Base-by-base conservation (phyloP, 1,284 basidiomycete genomes). In the Omphalotus olearius region DNA sequence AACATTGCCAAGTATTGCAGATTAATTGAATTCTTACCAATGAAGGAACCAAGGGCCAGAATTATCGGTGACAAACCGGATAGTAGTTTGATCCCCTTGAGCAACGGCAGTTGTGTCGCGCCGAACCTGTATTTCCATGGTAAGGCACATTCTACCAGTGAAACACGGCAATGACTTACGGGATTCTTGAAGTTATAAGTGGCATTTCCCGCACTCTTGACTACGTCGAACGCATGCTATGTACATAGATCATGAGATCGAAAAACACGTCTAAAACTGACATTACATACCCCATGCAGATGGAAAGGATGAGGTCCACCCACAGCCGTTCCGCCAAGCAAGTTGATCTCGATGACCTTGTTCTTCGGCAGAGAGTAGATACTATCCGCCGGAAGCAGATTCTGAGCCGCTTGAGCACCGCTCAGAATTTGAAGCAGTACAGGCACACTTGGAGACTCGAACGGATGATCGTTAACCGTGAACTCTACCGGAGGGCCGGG, bases 361-460 rank as follows among this genome's bases (percentile, higher is more conserved):
- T 78, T 74, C 7, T 57, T 61, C 1, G 73, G 73, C n/a, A 82
- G 59, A 17, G 63, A 61, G 52, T 74, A 77, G 3, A 80, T 67
- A 20, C 66, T 71, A 7, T 72, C 76, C 2, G 52, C 47, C 1
- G 78, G 77, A 20, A 79, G 66, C 20, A 81, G 64, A n/a, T 72
- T 65, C 11, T 66, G 60, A 14, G 75, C 69, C 36, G 68, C 65
- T 42, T 62, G 61, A 6, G 71, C 65, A 4, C 79, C 78, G 48
- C 73, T 78, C 33, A 81, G 59, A 42, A 82, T 73, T 53, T 81
- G 79, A 28, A 82, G 67, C 30, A 80, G 66, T 0, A 78, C 71
- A 0, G 77, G 77, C 0, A 66, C 64, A 0, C 64, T 66, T 3
- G 77, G 78, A 11, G 72, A 62, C 6, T 48, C 52, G 55, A 65